A percentile compares a stretch with the other conserved stretches of the same genome.
phyloP scores from a whole-genome alignment of 2,329 filamentous ascomycete species.

The Talaromyces sp. region DNA sequence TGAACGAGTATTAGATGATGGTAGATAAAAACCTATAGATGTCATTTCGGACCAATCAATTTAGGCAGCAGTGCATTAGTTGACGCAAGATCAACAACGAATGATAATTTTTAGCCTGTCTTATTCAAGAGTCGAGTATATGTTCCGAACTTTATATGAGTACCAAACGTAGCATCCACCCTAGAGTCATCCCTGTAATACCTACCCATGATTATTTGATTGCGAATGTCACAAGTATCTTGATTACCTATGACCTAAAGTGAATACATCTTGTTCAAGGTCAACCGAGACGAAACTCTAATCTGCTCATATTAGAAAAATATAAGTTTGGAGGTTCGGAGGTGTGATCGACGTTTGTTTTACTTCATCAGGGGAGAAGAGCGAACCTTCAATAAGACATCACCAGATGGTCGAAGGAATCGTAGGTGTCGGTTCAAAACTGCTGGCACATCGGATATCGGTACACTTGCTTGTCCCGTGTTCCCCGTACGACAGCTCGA shows the following conservation, averaged over 20 bases:
- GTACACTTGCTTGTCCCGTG: background rate
- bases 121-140: background rate
- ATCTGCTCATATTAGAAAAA: background rate
- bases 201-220: background rate
- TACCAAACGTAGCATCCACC: background rate
- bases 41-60: background rate
- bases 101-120: background rate
- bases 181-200: background rate
- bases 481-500: background rate
- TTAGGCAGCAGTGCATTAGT: background rate
- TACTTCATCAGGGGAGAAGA: background rate
- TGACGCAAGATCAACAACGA: background rate
- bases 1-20: background rate
- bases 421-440: background rate
- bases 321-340: background rate
- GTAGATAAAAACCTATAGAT: background rate
- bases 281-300: background rate
- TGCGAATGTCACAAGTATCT: background rate
- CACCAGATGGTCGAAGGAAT: background rate
- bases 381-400: background rate
- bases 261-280: background rate
- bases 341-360: background rate
- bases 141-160: background rate
- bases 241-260: background rate
- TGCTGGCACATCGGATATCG: background rate